phyloP scores from a whole-genome alignment of 768 basidiomycete genomes.

The Rhodotorula toruloides region DNA sequence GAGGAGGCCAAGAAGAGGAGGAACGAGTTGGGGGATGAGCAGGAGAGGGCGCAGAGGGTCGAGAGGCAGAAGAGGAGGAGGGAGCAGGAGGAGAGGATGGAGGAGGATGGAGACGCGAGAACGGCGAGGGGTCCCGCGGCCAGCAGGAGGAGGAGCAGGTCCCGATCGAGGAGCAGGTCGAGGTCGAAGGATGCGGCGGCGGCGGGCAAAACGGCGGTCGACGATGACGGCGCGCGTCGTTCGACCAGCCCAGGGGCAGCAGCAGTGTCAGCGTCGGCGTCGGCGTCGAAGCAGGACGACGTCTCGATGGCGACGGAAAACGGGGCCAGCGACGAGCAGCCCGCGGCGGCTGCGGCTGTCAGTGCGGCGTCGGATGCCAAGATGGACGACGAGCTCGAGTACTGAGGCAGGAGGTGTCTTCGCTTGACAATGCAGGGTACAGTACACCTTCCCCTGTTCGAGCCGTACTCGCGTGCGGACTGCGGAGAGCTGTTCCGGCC shows the following conservation, averaged over 20 bases:
- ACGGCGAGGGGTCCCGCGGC: no score
- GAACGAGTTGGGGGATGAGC: conserved; percentile 2
- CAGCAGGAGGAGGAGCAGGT: no score
- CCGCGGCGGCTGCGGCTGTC: neutral
- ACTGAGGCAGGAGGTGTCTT: neutral
- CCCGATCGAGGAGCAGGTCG: no score
- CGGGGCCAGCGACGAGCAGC: neutral
- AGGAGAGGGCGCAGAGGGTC: conserved; percentile 16
- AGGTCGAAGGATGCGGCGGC: no score
- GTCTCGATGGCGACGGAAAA: neutral
- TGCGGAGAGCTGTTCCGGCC: no score
- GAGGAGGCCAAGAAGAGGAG: neutral
- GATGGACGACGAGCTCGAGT: conserved; percentile 27
- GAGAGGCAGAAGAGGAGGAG: conserved; percentile 24
- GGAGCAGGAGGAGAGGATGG: conserved; percentile 10
- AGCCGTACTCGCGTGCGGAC: no score
- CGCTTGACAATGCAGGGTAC: no score
- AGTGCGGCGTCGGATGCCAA: neutral
- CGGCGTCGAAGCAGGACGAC: neutral
- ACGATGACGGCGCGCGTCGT: neutral
- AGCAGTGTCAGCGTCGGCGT: neutral
- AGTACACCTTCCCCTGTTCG: no score
- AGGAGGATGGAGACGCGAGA: neutral
- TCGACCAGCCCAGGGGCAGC: no score
- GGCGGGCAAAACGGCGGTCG: neutral